Evolutionary conservation across 805 yeast species (phyloP).

Genomic region (Tetrapisispora pingtungensis): DNA sequence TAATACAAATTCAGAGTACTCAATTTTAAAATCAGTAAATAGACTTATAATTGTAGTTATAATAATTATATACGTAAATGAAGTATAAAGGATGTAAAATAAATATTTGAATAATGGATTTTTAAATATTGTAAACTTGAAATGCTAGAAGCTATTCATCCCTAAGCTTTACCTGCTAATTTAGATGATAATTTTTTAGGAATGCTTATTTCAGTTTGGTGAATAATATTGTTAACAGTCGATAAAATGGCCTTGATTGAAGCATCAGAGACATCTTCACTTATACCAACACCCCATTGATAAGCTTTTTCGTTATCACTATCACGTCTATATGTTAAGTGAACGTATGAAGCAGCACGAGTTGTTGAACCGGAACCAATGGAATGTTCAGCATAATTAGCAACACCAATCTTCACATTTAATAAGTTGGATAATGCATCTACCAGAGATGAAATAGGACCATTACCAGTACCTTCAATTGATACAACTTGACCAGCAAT

Average conservation of each 20-base stretch:
- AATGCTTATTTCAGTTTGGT: conserved; percentile 22
- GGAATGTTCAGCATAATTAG: conserved; percentile 70
- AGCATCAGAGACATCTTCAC: conserved; percentile 74
- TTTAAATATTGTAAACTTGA: no score
- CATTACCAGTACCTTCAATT: conserved; percentile 62
- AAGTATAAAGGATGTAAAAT: no score
- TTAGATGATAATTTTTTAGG: conserved; percentile 8
- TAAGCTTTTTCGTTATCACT: conserved; percentile 18
- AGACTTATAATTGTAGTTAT: no score
- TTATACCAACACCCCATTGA: conserved; percentile 83
- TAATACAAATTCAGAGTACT: no score
- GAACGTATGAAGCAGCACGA: conserved; percentile 66
- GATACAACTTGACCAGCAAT: conserved; percentile 33
- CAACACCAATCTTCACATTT: conserved; percentile 46
- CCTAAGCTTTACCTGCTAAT: not conserved
- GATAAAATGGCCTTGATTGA: conserved; percentile 61
- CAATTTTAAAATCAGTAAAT: no score
- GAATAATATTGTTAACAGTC: conserved; percentile 40
- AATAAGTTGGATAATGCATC: conserved; percentile 47
- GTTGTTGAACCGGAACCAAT: conserved; percentile 62
- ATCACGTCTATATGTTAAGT: conserved; percentile 12
- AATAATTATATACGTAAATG: no score
- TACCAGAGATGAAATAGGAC: conserved; percentile 70
- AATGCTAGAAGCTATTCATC: not conserved
- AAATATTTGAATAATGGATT: no score